phyloP scores from a whole-genome alignment of 345 rosid species.

The Aquilaria malaccensis region DNA sequence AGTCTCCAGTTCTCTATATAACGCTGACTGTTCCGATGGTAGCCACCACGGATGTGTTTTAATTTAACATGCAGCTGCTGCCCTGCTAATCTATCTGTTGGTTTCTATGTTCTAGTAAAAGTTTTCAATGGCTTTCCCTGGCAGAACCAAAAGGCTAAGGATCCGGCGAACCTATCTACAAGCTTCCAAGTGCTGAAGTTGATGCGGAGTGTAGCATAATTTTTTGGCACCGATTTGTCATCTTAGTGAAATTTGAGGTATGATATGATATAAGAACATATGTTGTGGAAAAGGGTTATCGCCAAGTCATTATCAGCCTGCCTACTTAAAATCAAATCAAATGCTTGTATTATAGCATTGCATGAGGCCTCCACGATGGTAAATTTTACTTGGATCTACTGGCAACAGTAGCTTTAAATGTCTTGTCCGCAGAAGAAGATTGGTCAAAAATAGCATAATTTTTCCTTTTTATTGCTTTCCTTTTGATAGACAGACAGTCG shows the following conservation, averaged over 20 bases:
- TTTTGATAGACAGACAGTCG: too few relatives aligned
- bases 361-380: neutral
- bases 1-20: too few relatives aligned
- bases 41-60: too few relatives aligned
- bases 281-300: neutral
- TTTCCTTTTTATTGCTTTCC: too few relatives aligned
- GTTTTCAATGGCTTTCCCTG: neutral
- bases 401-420: neutral
- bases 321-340: too few relatives aligned
- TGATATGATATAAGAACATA: neutral
- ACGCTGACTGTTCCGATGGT: too few relatives aligned
- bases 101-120: too few relatives aligned
- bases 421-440: too few relatives aligned
- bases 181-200: neutral
- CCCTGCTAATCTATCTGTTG: too few relatives aligned
- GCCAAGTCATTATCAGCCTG: neutral
- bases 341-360: neutral
- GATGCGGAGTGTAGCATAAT: neutral
- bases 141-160: conserved; percentile 10
- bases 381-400: neutral
- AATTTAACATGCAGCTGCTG: too few relatives aligned
- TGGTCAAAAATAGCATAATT: too few relatives aligned
- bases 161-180: neutral
- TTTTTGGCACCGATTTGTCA: neutral
- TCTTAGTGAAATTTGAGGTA: neutral